Base-by-base conservation (phyloP, 2,329 filamentous ascomycete genomes). In the Curvularia sp. region DNA sequence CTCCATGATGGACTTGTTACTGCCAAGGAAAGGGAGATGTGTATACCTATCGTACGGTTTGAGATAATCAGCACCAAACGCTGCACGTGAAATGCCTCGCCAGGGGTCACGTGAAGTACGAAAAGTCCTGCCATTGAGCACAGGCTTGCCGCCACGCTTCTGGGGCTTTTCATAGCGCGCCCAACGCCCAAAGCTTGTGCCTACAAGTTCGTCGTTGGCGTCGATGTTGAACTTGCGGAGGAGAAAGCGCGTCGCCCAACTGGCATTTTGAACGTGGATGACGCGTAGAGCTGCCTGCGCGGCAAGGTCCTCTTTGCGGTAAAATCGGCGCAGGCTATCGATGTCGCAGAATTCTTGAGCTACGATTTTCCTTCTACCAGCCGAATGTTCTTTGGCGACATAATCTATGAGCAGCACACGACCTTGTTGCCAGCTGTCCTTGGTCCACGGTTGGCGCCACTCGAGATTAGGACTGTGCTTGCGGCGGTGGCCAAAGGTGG, bases 341-440 rank as follows among this genome's bases (percentile, higher is more conserved):
- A 84, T 65, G 41, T 80, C 73, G 59, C 75, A 72, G 46, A 84
- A 81, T 59, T 84, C 82, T 57, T 82, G 79, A 1, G 82, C 80
- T 10, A 78, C 69, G 25, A 83, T 79, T 61, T 80, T 80, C 46
- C 78, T 74, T 53, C 77, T 74, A 36, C 74, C 76, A 18, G 70
- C 70, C n/a, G 68, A 73, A 50, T 78, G 73, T 23, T 79, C 77
- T 60, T 64, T 72, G 8, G 66, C 68, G 30, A 82, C 73, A 66
- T 83, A 84, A 67, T 85, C 82, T 41, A 84, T 80, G 54, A 85
- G 75, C 59, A 85, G 70, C 5, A 84, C 80, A 34, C 83, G 78
- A 12, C 82, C 81, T 21, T 76, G 64, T 25, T 67, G 67, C 73
- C 74, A 79, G 52, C 68, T 74, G 23, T 75, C 64, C 28, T 72